Evolutionary conservation across 2,329 filamentous ascomycete species (phyloP), one percentile per base, ranked within the genome.

Genomic region (Diaporthe capsici): DNA sequence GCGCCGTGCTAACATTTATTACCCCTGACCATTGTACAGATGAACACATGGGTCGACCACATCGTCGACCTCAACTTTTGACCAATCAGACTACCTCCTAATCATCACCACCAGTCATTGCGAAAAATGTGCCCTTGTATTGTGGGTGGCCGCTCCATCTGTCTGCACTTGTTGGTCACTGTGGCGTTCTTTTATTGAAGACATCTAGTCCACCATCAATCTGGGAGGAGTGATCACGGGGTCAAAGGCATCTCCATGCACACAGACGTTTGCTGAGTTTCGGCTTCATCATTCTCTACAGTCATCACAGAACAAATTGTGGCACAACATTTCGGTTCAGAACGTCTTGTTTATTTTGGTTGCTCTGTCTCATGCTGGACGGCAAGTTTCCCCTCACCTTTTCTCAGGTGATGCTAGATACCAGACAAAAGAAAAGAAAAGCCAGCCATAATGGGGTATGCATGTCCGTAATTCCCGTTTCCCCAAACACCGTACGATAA

Each of bases 391-490:
- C 51, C 17, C 9, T 61, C 58, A 20, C 70, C 68, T 34, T 63
- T 39, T 17, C 20, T 53, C 37, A 49, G 57, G 57, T 53, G 47
- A 70, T 72, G 63, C 70, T 58, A 49, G 20, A 39, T 71, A 42
- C 10, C 71, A 67, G 39, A 42, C 44, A 34, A 12, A 25, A 31
- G n/a, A 68, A 63, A 72, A 28, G 42, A 6, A 42, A 71, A 73
- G 49, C 25, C 44, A 65, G 25, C 73, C 73, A 65, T 77, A 68
- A 25, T 31, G 49, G 75, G 76, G 73, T 77, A 77, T 77, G 76
- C 76, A 65, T 72, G 25, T 75, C 73, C 73, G 20, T 75, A 31
- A 71, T 55, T 60, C 74, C 75, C 55, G 63, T 58, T 53, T 60
- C 73, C 76, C 57, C 15, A 10, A 77, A 76, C 75, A 75, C 75